A percentile compares a stretch with the other conserved stretches of the same genome.
These are phyloP conservation scores for Backusella luteola DNA, from an alignment of 192 early-diverging fungal species.

Conservation along the genomic window DNA sequence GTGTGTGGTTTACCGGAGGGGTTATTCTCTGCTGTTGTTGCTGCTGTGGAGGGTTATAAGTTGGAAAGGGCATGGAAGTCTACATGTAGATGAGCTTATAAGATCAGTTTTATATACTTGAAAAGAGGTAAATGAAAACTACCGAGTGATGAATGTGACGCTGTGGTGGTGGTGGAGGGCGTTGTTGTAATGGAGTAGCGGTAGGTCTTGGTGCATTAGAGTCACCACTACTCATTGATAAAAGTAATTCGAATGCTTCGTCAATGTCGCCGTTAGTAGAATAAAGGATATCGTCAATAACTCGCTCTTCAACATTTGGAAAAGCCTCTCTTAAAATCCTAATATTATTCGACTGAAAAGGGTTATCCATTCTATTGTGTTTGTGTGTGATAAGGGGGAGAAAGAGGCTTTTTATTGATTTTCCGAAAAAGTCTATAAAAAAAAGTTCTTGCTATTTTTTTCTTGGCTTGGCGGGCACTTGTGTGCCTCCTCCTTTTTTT, in stretches of 20 bases:
- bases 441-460: neutral
- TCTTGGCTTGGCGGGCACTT: neutral
- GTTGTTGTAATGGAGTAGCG: neutral
- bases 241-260: neutral
- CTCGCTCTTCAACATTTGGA: neutral
- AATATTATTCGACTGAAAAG: neutral
- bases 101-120: neutral
- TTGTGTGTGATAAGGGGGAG: neutral
- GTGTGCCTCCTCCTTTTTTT: neutral
- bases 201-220: neutral
- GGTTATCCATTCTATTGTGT: neutral
- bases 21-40: neutral
- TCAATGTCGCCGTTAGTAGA: neutral
- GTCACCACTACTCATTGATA: neutral
- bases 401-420: neutral
- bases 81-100: neutral
- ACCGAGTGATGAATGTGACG: neutral
- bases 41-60: neutral
- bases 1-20: neutral
- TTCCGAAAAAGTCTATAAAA: neutral
- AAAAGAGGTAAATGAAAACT: neutral
- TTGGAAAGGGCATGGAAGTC: constrained; percentile 1
- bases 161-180: neutral
- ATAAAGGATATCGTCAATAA: neutral
- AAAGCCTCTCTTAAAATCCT: constrained; percentile 7